Evolutionary conservation across 2,329 filamentous ascomycete genomes (phyloP), one percentile per base, ranked within the genome.

Genomic region (Westerdykella sp.): DNA sequence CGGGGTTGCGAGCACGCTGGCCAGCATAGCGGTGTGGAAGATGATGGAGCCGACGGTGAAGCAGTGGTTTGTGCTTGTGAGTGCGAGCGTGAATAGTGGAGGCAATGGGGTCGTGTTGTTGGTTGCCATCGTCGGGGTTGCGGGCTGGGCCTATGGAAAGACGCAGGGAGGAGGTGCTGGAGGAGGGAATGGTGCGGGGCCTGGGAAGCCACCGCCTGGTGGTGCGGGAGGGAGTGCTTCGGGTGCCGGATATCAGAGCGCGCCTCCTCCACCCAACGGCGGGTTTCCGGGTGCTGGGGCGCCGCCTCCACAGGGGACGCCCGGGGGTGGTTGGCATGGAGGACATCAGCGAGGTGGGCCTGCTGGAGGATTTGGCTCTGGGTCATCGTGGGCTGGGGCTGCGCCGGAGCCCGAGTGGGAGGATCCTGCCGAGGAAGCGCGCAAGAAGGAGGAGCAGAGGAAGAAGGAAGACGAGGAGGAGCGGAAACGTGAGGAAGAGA

Each of bases 1-100:
- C 3, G 91, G 91, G 22, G 88, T 89, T 55, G 85, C 82, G 34
- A 84, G 80, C 46, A 88, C 87, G 2, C 70, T 95, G 28, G 73
- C 87, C 32, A 70, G 83, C 9, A 81, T 93, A 13, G 78, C 82
- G 2, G 60, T 94, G n/a, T 87, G 82, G 68, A 78, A 84, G 48
- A 79, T 78, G 47, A 74, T 91, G 53, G 78, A 84, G 23, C 90
- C 90, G 0, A 80, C 84, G 4, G 73, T 91, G 51, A 81, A 80
- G 55, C 71, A 77, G 39, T 95, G 87, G 85, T 83, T 86, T 69
- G 71, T 77, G 30, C 77, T 79, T 43, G 81, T 88, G 39, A 80
- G 82, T 31, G 77, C 85, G 39, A 66, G 68, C 49, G 56, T 65
- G 10, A 55, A 55, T 10, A 53, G 56, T 6, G 85, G 85, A 4